Conservation (phyloP, 192 early-diverging fungal genomes). For the Gaertneriomyces sp. region DNA sequence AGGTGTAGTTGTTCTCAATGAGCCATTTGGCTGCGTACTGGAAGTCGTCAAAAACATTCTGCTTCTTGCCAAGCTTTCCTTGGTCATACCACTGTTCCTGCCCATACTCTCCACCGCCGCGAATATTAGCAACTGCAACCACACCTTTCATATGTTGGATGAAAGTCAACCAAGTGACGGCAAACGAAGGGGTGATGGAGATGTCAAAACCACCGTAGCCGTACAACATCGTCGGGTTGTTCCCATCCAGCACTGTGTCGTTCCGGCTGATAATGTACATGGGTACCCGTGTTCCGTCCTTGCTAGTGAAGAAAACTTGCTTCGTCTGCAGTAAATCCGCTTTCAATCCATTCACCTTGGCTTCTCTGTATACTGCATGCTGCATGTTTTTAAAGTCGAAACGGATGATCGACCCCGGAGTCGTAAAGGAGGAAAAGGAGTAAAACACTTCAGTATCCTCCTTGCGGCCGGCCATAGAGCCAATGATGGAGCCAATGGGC, state of each 20-base stretch:
- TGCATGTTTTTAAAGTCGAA: constrained; percentile 50
- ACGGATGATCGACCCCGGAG: constrained; percentile 56
- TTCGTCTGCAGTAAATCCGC: constrained; percentile 50
- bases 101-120: constrained; percentile 67
- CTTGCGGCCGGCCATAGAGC: constrained; percentile 31
- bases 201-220: constrained; percentile 70
- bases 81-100: constrained; percentile 45
- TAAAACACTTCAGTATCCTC: constrained; percentile 53
- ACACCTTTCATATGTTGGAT: constrained; percentile 49
- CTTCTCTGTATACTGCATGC: constrained; percentile 41
- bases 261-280: constrained; percentile 66
- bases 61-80: constrained; percentile 61
- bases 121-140: constrained; percentile 61
- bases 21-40: constrained; percentile 65
- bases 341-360: constrained; percentile 51
- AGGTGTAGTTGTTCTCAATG: constrained; percentile 54
- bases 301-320: constrained; percentile 62
- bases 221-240: constrained; percentile 60
- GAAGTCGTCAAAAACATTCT: constrained; percentile 76
- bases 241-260: constrained; percentile 42
- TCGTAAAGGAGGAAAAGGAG: constrained; percentile 51
- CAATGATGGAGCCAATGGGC: constrained; percentile 47
- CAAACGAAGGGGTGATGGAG: constrained; percentile 46
- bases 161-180: constrained; percentile 35
- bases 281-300: constrained; percentile 63